Conservation (phyloP, 2,329 filamentous ascomycete genomes). For the Stromatinia cepivora region DNA sequence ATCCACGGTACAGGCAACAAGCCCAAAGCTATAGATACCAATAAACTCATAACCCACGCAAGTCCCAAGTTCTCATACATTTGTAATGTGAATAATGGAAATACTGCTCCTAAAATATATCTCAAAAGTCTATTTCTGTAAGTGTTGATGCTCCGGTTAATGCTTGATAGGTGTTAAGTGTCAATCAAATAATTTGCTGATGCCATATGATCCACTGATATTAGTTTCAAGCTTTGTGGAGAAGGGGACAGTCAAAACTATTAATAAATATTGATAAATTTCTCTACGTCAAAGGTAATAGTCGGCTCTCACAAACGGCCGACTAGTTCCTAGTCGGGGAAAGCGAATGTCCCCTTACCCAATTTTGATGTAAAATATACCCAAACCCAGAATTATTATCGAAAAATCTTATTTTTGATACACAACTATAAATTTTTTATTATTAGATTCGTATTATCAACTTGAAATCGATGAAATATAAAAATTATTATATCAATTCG, state of each 20-base stretch:
- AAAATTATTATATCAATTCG: too few species aligned
- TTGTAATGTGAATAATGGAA: conserved; percentile 61
- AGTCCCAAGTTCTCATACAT: conserved; percentile 45
- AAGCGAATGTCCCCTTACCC: too few species aligned
- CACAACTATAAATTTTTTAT: too few species aligned
- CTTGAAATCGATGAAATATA: too few species aligned
- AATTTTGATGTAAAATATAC: too few species aligned
- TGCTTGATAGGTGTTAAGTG: conserved; percentile 57
- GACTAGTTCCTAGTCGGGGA: too few species aligned
- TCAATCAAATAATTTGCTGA: conserved; percentile 54
- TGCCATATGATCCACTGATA: conserved; percentile 54
- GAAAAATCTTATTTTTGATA: too few species aligned
- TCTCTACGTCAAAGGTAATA: conserved; percentile 60
- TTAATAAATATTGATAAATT: conserved; percentile 57
- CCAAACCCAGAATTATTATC: too few species aligned
- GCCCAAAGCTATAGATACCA: conserved; percentile 47
- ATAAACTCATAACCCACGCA: conserved; percentile 44
- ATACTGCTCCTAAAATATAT: conserved; percentile 56
- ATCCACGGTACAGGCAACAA: conserved; percentile 55
- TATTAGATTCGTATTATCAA: too few species aligned
- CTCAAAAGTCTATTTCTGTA: conserved; percentile 58
- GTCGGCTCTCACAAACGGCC: too few species aligned
- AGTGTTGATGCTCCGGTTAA: conserved; percentile 57
- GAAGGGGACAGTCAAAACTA: conserved; percentile 48
- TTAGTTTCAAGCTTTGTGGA: conserved; percentile 54